phyloP scores from a whole-genome alignment of 257 asterid species.

The Jasminum sambac region DNA sequence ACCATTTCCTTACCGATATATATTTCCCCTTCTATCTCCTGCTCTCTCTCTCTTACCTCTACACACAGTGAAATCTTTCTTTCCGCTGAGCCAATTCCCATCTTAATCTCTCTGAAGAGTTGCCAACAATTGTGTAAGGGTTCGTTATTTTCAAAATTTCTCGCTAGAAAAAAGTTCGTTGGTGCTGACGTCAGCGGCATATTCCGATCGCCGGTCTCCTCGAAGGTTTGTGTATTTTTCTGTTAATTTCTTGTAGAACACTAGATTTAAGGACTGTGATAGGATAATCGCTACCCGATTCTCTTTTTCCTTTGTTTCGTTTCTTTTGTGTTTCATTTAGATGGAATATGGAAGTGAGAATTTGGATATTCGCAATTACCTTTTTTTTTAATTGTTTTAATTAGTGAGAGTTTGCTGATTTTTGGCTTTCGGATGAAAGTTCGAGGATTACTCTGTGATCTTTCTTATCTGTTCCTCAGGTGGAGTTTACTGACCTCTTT shows the following conservation, averaged over 20 bases:
- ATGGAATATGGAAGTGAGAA: constrained; percentile 16
- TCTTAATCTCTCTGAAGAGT: constrained; percentile 22
- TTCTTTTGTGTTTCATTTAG: background rate
- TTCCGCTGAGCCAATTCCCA: constrained; percentile 35
- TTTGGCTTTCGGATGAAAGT: constrained; percentile 23
- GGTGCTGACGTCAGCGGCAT: constrained; percentile 34
- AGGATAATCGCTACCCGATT: background rate
- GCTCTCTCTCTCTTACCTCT: constrained; percentile 33
- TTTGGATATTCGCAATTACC: background rate
- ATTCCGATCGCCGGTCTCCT: constrained; percentile 26
- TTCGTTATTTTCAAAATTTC: background rate
- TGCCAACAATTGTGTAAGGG: constrained; percentile 16
- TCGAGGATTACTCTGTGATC: constrained; percentile 12
- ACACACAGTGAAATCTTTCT: constrained; percentile 22
- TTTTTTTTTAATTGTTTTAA: background rate
- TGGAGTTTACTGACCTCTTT: constrained; percentile 9
- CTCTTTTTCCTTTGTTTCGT: background rate
- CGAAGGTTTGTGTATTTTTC: constrained; percentile 26
- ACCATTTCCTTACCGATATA: constrained; percentile 30
- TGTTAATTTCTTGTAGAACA: constrained; percentile 23
- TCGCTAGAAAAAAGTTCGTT: background rate
- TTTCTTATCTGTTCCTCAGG: constrained; percentile 20
- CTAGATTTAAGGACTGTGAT: background rate
- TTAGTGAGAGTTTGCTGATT: constrained; percentile 22
- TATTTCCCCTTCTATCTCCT: background rate